phyloP scores from a whole-genome alignment of 2,329 filamentous ascomycete species.

The Talaromyces albobiverticillius region DNA sequence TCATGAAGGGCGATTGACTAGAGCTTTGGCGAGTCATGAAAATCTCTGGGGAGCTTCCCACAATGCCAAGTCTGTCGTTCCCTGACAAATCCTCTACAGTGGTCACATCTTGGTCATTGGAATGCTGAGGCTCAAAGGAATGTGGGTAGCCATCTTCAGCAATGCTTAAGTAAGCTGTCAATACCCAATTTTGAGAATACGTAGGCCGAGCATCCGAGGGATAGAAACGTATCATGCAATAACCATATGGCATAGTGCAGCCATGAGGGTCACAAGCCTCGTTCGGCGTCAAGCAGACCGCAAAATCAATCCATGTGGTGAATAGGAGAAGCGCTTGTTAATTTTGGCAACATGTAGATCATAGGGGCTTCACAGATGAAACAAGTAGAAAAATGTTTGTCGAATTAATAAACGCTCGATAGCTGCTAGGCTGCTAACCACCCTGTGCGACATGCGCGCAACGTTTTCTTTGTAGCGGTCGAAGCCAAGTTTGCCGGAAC shows the following conservation, averaged over 20 bases:
- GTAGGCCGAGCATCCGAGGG: background rate
- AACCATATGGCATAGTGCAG: too few species aligned
- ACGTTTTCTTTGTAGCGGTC: background rate
- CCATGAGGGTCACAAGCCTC: background rate
- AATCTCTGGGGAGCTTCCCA: too few species aligned
- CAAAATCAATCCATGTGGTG: background rate
- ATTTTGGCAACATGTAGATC: background rate
- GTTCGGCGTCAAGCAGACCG: background rate
- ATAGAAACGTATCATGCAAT: background rate
- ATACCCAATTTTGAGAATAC: conserved; percentile 21
- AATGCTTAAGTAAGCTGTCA: conserved; percentile 28
- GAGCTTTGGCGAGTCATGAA: too few species aligned
- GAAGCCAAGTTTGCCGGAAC: background rate
- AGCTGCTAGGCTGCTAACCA: background rate
- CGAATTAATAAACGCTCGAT: background rate
- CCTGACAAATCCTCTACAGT: background rate
- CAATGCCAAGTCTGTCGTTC: conserved; percentile 3
- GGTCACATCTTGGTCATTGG: conserved; percentile 15
- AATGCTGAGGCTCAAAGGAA: conserved; percentile 31
- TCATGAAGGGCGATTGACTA: background rate
- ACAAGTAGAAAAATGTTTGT: background rate
- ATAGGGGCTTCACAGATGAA: background rate
- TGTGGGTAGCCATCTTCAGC: conserved; percentile 27
- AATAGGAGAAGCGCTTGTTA: background rate
- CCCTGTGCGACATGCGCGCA: background rate